Base-by-base conservation (phyloP, 2,329 filamentous ascomycete species). In the Aspergillus pseudotamarii region DNA sequence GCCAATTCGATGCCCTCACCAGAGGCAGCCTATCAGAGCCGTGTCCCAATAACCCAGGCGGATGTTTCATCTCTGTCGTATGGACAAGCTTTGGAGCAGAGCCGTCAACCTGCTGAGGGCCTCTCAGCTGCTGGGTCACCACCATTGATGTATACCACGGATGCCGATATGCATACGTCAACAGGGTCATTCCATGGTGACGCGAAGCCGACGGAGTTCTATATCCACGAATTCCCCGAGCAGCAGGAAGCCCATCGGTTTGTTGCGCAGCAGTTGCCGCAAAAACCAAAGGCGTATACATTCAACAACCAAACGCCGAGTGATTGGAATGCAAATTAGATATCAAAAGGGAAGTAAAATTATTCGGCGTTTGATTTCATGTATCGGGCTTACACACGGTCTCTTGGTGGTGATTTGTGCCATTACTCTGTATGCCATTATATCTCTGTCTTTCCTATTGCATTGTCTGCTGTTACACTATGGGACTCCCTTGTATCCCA, bases 211-310 rank as follows among this genome's bases (percentile, higher is more conserved):
- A 74, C 75, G 1, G 78, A 81, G 65, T 81, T 81, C 64, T 73
- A 75, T 61, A 80, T 82, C 57, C 77, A 79, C 57, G 80, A 81
- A 63, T 82, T 80, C 63, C 75, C 79, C 14, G 74, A 81, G 62
- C 80, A 82, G 63, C 76, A 78, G 60, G 73, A 80, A 65, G 75
- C 75, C n/a, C 77, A 80, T 65, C 76, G 76, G 26, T 78, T 76
- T 62, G 73, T 76, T 51, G 75, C 79, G n/a, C 77, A 81, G 60
- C 78, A 80, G 61, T 69, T 81, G 57, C 68, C 75, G 32, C 78
- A 80, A 61, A 77, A 76, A 68, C 76, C 77, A 8, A 80, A 80
- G 68, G 76, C 72, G 53, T 82, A 80, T 64, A 78, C 77, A 12
- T 82, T 82, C 63, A 75, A 78, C 59, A 80, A 81, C 64, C 73